phyloP scores from a whole-genome alignment of 768 basidiomycete genomes.

The Tephrocybe sp. region DNA sequence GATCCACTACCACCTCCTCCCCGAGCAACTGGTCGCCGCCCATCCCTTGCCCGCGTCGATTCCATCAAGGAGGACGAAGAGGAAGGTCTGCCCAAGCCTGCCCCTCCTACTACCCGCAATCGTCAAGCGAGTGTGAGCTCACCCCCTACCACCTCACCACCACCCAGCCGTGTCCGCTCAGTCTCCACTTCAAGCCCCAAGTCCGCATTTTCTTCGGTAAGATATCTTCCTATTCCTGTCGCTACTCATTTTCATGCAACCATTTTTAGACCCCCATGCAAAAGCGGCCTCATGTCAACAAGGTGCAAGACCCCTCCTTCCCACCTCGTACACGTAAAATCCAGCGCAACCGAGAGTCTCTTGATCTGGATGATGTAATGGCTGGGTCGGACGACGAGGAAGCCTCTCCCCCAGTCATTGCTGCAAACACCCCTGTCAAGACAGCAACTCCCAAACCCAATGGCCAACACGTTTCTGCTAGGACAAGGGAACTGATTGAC shows the following conservation, averaged over 20 bases:
- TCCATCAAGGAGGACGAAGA: slow-evolving; percentile 71
- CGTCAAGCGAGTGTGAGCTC: slow-evolving; percentile 48
- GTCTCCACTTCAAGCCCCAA: slow-evolving; percentile 35
- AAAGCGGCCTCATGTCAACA: slow-evolving; percentile 18
- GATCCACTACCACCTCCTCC: slow-evolving; percentile 33
- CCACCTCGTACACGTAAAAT: slow-evolving; percentile 51
- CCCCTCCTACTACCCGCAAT: slow-evolving; percentile 27
- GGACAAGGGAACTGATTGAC: slow-evolving; percentile 54
- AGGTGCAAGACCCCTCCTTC: slow-evolving; percentile 32
- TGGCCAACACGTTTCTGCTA: slow-evolving; percentile 34
- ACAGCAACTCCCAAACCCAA: slow-evolving; percentile 20
- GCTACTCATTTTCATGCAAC: slow-evolving; percentile 25
- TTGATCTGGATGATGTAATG: slow-evolving; percentile 77
- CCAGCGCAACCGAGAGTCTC: slow-evolving; percentile 59
- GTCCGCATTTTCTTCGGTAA: slow-evolving; percentile 19
- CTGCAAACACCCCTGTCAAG: slow-evolving; percentile 19
- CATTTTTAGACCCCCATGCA: slow-evolving; percentile 27
- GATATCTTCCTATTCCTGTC: slow-evolving; percentile 27
- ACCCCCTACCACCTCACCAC: slow-evolving; percentile 31
- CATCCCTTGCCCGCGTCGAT: slow-evolving; percentile 54
- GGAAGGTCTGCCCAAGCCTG: slow-evolving; percentile 33
- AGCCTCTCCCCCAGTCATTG: slow-evolving; percentile 12
- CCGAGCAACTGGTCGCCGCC: slow-evolving; percentile 34
- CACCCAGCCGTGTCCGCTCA: slow-evolving; percentile 36
- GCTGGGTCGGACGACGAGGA: slow-evolving; percentile 65